Evolutionary conservation across 2,329 filamentous ascomycete species (phyloP).

Genomic region (Exophiala sp.): DNA sequence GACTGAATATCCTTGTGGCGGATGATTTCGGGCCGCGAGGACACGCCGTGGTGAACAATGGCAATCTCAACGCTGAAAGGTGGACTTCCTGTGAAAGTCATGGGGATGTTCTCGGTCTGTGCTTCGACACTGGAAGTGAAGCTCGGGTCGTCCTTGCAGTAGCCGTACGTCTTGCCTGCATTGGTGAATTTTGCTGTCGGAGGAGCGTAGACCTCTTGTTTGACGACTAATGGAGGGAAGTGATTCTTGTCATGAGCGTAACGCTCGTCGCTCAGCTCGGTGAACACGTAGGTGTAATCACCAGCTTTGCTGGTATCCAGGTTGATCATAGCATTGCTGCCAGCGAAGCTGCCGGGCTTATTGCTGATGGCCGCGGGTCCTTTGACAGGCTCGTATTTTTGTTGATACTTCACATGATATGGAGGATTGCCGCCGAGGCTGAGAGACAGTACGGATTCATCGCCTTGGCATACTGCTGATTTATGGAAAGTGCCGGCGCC

Average conservation of each 20-base stretch:
- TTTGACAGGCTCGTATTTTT: conserved; percentile 66
- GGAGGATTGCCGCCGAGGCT: conserved; percentile 76
- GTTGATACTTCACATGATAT: conserved; percentile 77
- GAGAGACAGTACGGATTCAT: conserved; percentile 84
- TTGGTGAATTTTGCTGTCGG: conserved; percentile 78
- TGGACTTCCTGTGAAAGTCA: conserved; percentile 75
- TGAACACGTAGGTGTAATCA: conserved; percentile 80
- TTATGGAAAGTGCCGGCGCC: conserved; percentile 62
- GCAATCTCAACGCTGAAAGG: conserved; percentile 90
- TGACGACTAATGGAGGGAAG: conserved; percentile 65
- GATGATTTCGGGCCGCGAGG: conserved; percentile 73
- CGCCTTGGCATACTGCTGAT: conserved; percentile 85
- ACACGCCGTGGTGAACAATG: conserved; percentile 79
- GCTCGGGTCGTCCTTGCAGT: conserved; percentile 65
- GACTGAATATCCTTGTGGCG: conserved; percentile 74
- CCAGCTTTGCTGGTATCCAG: conserved; percentile 85
- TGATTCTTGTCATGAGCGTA: conserved; percentile 71
- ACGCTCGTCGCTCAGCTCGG: conserved; percentile 75
- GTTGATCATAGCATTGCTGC: conserved; percentile 71
- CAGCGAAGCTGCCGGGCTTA: conserved; percentile 68
- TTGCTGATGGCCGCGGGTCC: conserved; percentile 63
- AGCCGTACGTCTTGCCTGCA: conserved; percentile 91
- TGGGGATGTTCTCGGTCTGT: conserved; percentile 82
- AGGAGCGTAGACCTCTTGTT: conserved; percentile 79
- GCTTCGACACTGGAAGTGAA: conserved; percentile 44